Evolutionary conservation across 768 basidiomycete species (phyloP).

Genomic region (Chalciporus sphaerocephalus): DNA sequence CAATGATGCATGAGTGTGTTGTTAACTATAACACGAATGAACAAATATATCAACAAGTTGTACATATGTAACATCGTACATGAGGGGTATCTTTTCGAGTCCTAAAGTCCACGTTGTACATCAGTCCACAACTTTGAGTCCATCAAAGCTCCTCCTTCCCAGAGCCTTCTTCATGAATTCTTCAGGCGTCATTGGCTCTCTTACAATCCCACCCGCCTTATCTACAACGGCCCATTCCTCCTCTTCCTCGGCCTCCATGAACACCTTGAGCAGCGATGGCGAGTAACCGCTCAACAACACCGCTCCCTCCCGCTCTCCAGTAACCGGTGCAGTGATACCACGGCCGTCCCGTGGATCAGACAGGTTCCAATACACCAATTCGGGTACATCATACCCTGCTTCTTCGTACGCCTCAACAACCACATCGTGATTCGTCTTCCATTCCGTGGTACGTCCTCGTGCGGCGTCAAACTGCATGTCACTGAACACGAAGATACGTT

Average conservation of each 20-base stretch:
- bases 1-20: no score
- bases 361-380: constrained; percentile 74
- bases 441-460: constrained; percentile 25
- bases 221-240: no score
- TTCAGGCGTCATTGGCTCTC: background rate
- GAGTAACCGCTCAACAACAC: constrained; percentile 70
- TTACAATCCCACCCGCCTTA: background rate
- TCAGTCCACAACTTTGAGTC: background rate
- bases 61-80: no score
- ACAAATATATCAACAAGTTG: no score
- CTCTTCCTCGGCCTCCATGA: constrained; percentile 54
- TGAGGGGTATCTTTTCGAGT: no score
- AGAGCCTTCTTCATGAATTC: background rate
- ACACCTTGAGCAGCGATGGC: constrained; percentile 64
- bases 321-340: constrained; percentile 31
- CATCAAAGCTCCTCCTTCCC: background rate
- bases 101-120: no score
- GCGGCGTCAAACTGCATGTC: constrained; percentile 72
- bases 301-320: constrained; percentile 56
- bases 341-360: constrained; percentile 16
- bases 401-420: constrained; percentile 50
- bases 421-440: constrained; percentile 61
- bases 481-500: constrained; percentile 69
- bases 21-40: no score
- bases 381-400: constrained; percentile 68